phyloP scores from a whole-genome alignment of 225 moss, liverwort and hornwort genomes.

The Thuidium tamariscinum region DNA sequence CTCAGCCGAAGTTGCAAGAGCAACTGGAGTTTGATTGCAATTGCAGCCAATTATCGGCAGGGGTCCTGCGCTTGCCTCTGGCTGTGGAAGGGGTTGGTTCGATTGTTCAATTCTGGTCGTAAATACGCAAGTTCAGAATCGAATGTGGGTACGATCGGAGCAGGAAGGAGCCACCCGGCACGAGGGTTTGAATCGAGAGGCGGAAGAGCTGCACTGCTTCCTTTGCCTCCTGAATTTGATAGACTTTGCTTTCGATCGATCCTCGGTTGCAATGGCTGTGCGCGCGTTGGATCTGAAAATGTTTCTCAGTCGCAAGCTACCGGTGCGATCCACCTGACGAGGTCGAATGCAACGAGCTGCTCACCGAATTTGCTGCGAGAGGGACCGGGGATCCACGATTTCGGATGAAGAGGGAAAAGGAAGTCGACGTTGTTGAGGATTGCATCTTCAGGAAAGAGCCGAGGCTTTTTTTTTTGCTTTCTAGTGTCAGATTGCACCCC shows the following conservation, averaged over 20 bases:
- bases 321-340: neutral
- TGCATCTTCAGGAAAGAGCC: too few relatives aligned
- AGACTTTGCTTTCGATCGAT: neutral
- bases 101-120: neutral
- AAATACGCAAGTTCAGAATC: neutral
- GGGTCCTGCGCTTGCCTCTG: neutral
- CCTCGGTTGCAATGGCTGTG: neutral
- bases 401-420: too few relatives aligned
- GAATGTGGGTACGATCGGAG: neutral
- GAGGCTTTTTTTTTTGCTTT: too few relatives aligned
- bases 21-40: neutral
- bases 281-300: neutral
- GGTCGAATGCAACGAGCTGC: too few relatives aligned
- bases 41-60: neutral
- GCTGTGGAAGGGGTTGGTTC: neutral
- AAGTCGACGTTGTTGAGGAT: too few relatives aligned
- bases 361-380: too few relatives aligned
- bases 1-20: neutral
- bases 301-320: neutral
- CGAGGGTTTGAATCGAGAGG: neutral
- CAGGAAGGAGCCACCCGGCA: neutral
- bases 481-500: too few relatives aligned
- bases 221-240: neutral
- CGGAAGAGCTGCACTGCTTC: neutral
- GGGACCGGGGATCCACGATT: too few relatives aligned